Conservation (phyloP, 805 yeast species). For the Candida insectorum region DNA sequence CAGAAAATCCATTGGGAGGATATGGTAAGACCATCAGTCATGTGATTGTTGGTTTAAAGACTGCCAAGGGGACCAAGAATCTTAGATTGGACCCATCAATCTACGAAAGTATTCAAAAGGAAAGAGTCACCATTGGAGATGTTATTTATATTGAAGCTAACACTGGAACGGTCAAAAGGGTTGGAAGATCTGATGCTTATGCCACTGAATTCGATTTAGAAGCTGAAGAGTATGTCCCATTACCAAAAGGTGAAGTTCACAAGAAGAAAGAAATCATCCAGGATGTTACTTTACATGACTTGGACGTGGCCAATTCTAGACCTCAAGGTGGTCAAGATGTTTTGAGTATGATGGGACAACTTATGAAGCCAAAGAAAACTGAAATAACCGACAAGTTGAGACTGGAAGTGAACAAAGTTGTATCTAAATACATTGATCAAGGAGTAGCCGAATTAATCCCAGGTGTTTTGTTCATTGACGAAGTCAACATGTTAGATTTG, state of each 20-base stretch:
- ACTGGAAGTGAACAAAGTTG: conserved; percentile 91
- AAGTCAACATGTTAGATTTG: conserved; percentile 96
- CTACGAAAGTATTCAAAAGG: conserved; percentile 92
- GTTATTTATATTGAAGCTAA: conserved; percentile 96
- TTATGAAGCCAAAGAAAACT: conserved; percentile 92
- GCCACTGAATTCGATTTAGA: conserved; percentile 98
- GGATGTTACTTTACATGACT: conserved; percentile 93
- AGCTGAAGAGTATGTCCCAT: conserved; percentile 97
- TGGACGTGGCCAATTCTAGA: conserved; percentile 93
- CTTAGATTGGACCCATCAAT: conserved; percentile 87
- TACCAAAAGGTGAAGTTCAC: conserved; percentile 98
- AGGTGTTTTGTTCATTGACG: conserved; percentile 96
- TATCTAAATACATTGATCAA: conserved; percentile 92
- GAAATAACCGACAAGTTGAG: conserved; percentile 95
- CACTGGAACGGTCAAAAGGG: conserved; percentile 95
- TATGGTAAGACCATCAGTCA: conserved; percentile 96
- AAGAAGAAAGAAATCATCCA: conserved; percentile 97
- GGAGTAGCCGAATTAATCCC: conserved; percentile 98
- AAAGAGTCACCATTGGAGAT: conserved; percentile 91
- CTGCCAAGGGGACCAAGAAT: conserved; percentile 88
- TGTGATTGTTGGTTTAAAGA: conserved; percentile 89
- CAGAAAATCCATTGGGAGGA: conserved; percentile 95
- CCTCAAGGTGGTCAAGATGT: conserved; percentile 98
- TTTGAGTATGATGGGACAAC: conserved; percentile 93
- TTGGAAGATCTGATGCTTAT: conserved; percentile 97